Conservation (phyloP, 768 basidiomycete genomes). For the Pleurotus djamor region DNA sequence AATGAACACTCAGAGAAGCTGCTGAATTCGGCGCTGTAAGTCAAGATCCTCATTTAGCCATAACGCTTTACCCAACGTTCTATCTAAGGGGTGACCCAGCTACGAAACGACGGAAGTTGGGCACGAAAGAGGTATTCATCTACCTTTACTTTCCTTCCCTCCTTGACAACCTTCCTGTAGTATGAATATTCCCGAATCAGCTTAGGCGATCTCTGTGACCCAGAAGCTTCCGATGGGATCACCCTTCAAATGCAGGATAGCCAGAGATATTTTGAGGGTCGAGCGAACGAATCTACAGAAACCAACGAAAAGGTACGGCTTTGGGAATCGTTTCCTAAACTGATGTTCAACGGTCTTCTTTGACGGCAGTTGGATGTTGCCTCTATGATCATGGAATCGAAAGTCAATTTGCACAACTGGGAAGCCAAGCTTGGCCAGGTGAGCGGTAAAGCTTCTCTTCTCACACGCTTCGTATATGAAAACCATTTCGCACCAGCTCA, state of each 20-base stretch:
- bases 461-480: neutral
- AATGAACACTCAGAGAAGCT: constrained; percentile 96
- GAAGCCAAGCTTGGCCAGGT: constrained; percentile 57
- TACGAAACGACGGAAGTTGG: constrained; percentile 58
- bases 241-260: constrained; percentile 85
- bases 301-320: neutral
- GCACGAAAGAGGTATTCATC: constrained; percentile 35
- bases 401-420: constrained; percentile 53
- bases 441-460: constrained; percentile 9
- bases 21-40: constrained; percentile 74
- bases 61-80: constrained; percentile 1
- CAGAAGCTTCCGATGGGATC: constrained; percentile 64
- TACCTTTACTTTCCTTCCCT: neutral
- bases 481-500: constrained; percentile 41
- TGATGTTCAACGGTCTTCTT: neutral
- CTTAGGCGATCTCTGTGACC: constrained; percentile 80
- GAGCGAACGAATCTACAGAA: constrained; percentile 24
- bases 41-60: neutral
- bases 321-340: neutral
- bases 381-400: constrained; percentile 44
- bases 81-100: constrained; percentile 52
- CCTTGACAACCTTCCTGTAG: constrained; percentile 16
- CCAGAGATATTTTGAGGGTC: constrained; percentile 79
- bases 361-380: constrained; percentile 45
- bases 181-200: constrained; percentile 60